Evolutionary conservation across 208 protist species (phyloP).

Genomic region (Vickermania ingenoplastis): DNA sequence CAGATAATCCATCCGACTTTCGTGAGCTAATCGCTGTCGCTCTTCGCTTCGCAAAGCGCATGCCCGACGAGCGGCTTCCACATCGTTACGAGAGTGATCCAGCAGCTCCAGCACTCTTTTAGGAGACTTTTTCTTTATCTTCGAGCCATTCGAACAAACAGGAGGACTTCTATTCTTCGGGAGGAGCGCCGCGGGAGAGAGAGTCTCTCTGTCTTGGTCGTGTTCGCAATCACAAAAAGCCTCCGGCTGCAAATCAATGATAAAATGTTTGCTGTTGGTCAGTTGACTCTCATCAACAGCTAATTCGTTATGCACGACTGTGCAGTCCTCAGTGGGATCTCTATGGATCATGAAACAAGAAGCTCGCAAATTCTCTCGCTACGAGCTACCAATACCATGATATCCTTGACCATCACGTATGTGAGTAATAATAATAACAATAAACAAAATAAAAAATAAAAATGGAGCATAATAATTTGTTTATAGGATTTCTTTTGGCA

Average conservation of each 20-base stretch:
- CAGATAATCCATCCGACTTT: slow-evolving; percentile 58
- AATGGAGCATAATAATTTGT: too few relatives aligned
- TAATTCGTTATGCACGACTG: background rate
- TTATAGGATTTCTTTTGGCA: too few relatives aligned
- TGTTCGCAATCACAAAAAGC: background rate
- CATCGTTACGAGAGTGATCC: slow-evolving; percentile 24
- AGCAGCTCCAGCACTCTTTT: slow-evolving; percentile 20
- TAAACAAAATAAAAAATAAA: too few relatives aligned
- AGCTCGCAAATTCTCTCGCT: too few relatives aligned
- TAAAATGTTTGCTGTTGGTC: background rate
- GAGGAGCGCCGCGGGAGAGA: background rate
- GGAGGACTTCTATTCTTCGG: background rate
- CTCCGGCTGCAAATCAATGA: background rate
- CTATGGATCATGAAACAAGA: background rate
- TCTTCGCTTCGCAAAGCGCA: slow-evolving; percentile 71
- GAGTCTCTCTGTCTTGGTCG: background rate
- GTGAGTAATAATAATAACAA: too few relatives aligned
- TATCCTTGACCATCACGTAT: too few relatives aligned
- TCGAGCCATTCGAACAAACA: too few relatives aligned
- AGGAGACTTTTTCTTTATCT: slow-evolving; percentile 38
- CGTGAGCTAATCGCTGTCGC: slow-evolving; percentile 73
- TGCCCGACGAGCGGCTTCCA: slow-evolving; percentile 55
- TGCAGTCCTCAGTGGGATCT: background rate
- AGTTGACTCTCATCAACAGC: too few relatives aligned
- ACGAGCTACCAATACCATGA: too few relatives aligned